phyloP scores from a whole-genome alignment of 306 rosid species.

The Sindora glabra region DNA sequence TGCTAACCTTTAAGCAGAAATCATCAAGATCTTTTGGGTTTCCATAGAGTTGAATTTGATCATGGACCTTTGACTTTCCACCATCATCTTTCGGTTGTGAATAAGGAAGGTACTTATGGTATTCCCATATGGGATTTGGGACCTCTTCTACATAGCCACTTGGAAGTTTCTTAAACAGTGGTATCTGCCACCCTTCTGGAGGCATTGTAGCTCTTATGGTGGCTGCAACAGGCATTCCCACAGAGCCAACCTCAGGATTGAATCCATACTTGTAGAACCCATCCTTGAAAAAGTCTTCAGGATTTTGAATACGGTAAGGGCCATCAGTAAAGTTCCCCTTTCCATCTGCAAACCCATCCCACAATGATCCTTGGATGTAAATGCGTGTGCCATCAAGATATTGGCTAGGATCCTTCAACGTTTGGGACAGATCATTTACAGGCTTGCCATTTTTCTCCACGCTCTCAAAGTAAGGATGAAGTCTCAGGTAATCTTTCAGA shows the following conservation, averaged over 20 bases:
- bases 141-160: constrained; percentile 65
- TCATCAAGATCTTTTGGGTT: constrained; percentile 73
- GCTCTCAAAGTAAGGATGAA: constrained; percentile 58
- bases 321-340: constrained; percentile 79
- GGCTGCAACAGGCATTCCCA: constrained; percentile 88
- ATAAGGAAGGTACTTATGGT: constrained; percentile 89
- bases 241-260: constrained; percentile 94
- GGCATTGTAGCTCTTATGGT: constrained; percentile 96
- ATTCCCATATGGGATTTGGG: constrained; percentile 92
- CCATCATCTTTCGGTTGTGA: constrained; percentile 78
- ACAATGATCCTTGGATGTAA: constrained; percentile 80
- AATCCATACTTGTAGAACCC: constrained; percentile 61
- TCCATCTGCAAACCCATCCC: constrained; percentile 97
- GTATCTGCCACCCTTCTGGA: constrained; percentile 80
- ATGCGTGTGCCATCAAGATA: constrained; percentile 87
- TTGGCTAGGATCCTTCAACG: constrained; percentile 56
- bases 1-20: constrained; percentile 75
- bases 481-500: constrained; percentile 59
- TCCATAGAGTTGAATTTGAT: constrained; percentile 85
- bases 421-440: constrained; percentile 13
- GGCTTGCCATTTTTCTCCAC: constrained; percentile 22
- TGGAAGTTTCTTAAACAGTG: constrained; percentile 63
- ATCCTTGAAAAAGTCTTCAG: constrained; percentile 71
- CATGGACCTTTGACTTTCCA: constrained; percentile 72
- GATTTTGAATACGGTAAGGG: constrained; percentile 87